phyloP scores from a whole-genome alignment of 2,329 filamentous ascomycete genomes.

The Penicillium brasilianum region DNA sequence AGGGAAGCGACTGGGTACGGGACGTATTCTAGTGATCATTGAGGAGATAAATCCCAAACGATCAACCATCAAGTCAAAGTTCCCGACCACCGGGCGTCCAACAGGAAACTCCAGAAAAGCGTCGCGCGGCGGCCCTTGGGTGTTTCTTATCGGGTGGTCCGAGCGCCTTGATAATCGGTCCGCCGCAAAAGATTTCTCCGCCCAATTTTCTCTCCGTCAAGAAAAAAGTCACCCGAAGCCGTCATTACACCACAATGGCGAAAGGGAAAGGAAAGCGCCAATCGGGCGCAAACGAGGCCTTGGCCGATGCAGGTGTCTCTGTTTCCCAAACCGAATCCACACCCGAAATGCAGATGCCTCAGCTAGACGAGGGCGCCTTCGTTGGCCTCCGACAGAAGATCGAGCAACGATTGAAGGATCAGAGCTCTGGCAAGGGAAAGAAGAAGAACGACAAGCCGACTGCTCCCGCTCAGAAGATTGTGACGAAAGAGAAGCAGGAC shows the following conservation, averaged over 20 bases:
- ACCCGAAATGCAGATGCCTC: conserved; percentile 39
- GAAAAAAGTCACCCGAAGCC: conserved; percentile 22
- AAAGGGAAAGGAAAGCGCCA: conserved; percentile 46
- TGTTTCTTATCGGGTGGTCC: conserved; percentile 35
- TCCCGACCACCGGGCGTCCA: conserved; percentile 6
- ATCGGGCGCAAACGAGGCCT: conserved; percentile 30
- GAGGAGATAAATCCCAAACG: background rate
- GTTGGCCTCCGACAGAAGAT: conserved; percentile 49
- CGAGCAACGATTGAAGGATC: conserved; percentile 46
- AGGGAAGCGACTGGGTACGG: conserved; percentile 31
- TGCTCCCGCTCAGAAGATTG: conserved; percentile 23
- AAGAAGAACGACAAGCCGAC: conserved; percentile 37
- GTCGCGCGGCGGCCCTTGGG: conserved; percentile 19
- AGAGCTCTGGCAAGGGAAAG: conserved; percentile 39
- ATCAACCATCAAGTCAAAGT: conserved; percentile 1
- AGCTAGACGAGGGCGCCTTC: conserved; percentile 47
- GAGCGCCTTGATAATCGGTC: conserved; percentile 32
- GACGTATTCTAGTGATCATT: conserved; percentile 37
- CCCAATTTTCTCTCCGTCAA: conserved; percentile 28
- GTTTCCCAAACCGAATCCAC: conserved; percentile 27
- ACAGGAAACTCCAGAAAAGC: conserved; percentile 17
- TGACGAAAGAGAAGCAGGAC: conserved; percentile 35
- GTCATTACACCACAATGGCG: conserved; percentile 38
- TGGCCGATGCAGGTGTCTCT: conserved; percentile 23
- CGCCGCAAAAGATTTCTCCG: conserved; percentile 37